Evolutionary conservation across 2,329 filamentous ascomycete species (phyloP).

Genomic region (Fusarium tjaetaba): DNA sequence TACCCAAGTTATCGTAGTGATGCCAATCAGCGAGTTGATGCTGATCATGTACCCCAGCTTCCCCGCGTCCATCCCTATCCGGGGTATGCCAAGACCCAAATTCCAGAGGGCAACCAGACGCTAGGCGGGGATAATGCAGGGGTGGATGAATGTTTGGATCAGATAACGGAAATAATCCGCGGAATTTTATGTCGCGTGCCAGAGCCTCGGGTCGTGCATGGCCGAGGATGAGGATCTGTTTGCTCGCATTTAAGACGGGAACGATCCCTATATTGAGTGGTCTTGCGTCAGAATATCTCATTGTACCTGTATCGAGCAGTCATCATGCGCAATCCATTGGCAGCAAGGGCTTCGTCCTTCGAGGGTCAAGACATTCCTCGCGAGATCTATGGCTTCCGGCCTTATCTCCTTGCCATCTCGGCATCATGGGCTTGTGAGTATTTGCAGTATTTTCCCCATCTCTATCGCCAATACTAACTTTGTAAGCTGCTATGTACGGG

Average conservation of each 20-base stretch:
- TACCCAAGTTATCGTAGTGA: neutral
- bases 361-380: neutral
- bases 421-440: neutral
- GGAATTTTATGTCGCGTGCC: neutral
- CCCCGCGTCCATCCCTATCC: neutral
- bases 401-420: neutral
- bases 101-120: neutral
- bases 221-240: neutral
- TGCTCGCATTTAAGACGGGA: neutral
- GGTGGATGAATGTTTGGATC: neutral
- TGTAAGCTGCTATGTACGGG: neutral
- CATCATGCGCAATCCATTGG: neutral
- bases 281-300: accelerated
- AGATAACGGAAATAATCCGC: neutral
- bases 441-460: too few species aligned
- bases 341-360: neutral
- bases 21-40: neutral
- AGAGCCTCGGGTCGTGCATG: neutral
- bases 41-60: neutral
- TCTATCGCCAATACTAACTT: accelerated
- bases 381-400: neutral
- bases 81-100: neutral
- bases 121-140: neutral
- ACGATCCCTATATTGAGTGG: neutral
- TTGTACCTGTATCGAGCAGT: accelerated